phyloP scores from a whole-genome alignment of 2,329 filamentous ascomycete species.

The Phyllachora maydis region DNA sequence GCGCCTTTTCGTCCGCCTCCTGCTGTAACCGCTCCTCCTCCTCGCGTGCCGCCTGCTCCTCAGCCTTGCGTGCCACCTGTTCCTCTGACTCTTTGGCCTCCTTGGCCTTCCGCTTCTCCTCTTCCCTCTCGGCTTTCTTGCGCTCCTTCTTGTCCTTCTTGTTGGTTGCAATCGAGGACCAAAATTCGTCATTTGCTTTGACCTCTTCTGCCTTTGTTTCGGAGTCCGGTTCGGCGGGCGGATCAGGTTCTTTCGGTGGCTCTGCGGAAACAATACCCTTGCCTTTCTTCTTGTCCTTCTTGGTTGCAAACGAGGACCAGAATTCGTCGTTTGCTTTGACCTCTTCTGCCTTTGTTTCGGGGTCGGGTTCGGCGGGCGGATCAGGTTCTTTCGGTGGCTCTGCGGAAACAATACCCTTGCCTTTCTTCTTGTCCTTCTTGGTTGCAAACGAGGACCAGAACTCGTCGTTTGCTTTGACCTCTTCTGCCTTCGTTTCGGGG shows the following conservation, averaged over 20 bases:
- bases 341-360: constrained; percentile 11
- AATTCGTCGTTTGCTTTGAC: constrained; percentile 9
- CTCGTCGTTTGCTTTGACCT: constrained; percentile 9
- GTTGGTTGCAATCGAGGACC: constrained; percentile 8
- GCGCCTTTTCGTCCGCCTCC: constrained; percentile 11
- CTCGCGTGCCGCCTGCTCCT: constrained; percentile 10
- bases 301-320: constrained; percentile 9
- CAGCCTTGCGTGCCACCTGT: constrained; percentile 15
- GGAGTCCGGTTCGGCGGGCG: constrained; percentile 4
- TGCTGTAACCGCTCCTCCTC: constrained; percentile 9
- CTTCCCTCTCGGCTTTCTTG: constrained; percentile 12
- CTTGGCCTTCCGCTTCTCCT: constrained; percentile 14
- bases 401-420: too few species aligned
- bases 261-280: too few species aligned
- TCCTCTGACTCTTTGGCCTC: constrained; percentile 17
- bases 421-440: constrained; percentile 12
- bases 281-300: constrained; percentile 12
- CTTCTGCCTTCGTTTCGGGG: constrained; percentile 13
- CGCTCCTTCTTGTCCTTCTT: constrained; percentile 15
- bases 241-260: too few species aligned
- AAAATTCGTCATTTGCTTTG: constrained; percentile 4
- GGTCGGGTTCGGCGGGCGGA: constrained; percentile 4
- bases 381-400: too few species aligned
- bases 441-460: constrained; percentile 9
- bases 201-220: constrained; percentile 8